Percentiles rank a stretch among this genome's conserved stretches.
These are phyloP conservation scores for Stagonosporopsis vannaccii DNA, from an alignment of 2,329 filamentous ascomycete genomes.

Conservation along the genomic window DNA sequence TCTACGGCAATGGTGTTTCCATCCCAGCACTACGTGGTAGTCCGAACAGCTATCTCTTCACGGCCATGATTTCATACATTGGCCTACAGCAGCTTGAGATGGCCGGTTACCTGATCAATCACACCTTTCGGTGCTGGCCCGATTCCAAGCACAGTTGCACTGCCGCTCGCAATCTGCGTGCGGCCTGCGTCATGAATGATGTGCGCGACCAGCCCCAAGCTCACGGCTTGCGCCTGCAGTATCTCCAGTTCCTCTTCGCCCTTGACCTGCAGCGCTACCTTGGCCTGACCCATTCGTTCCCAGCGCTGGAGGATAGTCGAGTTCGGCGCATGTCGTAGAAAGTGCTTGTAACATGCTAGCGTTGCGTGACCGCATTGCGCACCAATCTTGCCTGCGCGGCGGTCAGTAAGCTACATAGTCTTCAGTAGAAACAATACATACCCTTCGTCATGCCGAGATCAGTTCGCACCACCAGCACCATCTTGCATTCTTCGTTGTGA, in stretches of 20 bases:
- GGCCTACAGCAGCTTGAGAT: constrained; percentile 77
- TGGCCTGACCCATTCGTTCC: constrained; percentile 87
- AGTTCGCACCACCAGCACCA: constrained; percentile 89
- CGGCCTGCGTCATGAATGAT: constrained; percentile 95
- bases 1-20: neutral
- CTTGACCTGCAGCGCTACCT: constrained; percentile 90
- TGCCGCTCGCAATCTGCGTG: constrained; percentile 94
- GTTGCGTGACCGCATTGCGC: constrained; percentile 97
- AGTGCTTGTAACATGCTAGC: constrained; percentile 92
- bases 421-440: constrained; percentile 52
- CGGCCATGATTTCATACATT: neutral
- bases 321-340: constrained; percentile 63
- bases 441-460: constrained; percentile 98
- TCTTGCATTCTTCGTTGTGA: constrained; percentile 84
- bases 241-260: constrained; percentile 80
- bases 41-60: neutral
- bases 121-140: constrained; percentile 79
- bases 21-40: neutral
- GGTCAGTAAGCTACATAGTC: neutral
- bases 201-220: constrained; percentile 84
- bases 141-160: constrained; percentile 86
- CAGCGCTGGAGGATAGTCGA: constrained; percentile 77
- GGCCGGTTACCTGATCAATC: constrained; percentile 84
- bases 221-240: constrained; percentile 80
- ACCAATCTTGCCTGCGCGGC: constrained; percentile 83